Evolutionary conservation across 306 rosid species (phyloP), one percentile per base, ranked within the genome.

Genomic region (Calophaca sinica): DNA sequence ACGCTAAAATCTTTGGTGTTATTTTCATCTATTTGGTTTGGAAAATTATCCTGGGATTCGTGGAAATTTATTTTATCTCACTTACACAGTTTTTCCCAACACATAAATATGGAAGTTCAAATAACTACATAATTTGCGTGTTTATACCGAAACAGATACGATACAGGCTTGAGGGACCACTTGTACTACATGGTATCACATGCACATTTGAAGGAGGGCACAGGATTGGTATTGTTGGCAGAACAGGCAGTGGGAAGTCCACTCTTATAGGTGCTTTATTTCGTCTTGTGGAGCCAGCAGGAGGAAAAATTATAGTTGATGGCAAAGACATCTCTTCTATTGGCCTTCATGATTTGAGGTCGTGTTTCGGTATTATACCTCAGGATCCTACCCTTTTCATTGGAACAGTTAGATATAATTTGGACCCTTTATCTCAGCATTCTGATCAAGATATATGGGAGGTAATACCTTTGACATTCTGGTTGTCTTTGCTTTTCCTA

Each of bases 351-450:
- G 96, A 92, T 76, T 79, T 89, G 59, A 87, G 96, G 80, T 88
- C 89, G 11, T 78, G 83, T 31, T 84, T 92, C 2, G 90, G 92
- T 63, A 74, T 89, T 14, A 92, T 92, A 79, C 97, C 97, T 68
- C 93, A 92, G 68, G 97, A 92, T 77, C 97, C 97, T 53, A 88
- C 93, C 7, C 97, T 88, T 57, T 92, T 92, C 66, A 88, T 82
- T 49, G 97, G 97, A 48, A 87, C 91, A 29, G 85, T 88, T 1
- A 83, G 96, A 89, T 87, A 65, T 75, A 89, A 92, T 60, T 79
- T 92, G 85, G 97, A 92, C 42, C 97, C 89, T 49, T 83, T 89
- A 62, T 83, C 83, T 26, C 88, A 84, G 74, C 85, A 84, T 67
- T 74, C 89, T 29, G 93, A 87, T 78, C 76, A 74, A 11, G 88